Conservation (phyloP, 257 asterid genomes). For the Anisodus tanguticus region DNA sequence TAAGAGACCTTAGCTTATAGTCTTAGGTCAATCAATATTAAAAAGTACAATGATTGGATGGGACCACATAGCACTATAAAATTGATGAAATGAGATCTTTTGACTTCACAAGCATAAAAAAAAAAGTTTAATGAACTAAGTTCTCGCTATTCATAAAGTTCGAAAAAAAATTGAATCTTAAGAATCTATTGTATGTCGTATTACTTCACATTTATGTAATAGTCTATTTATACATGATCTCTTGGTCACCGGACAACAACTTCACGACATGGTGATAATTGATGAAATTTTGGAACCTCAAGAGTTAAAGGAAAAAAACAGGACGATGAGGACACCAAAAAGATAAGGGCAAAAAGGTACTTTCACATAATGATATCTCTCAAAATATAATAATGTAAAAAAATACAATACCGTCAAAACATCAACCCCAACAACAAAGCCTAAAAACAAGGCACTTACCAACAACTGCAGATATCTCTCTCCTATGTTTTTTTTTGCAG, state of each 20-base stretch:
- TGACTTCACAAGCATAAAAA: neutral
- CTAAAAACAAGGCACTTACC: constrained; percentile 18
- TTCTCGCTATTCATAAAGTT: no score
- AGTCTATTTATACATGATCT: no score
- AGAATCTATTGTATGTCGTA: no score
- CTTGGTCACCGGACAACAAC: no score
- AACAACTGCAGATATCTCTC: constrained; percentile 35
- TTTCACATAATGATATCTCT: neutral
- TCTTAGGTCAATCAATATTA: no score
- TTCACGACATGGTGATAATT: neutral
- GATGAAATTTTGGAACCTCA: neutral
- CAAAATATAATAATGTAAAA: neutral
- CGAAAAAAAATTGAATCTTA: no score
- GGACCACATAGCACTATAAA: neutral
- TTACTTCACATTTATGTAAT: no score
- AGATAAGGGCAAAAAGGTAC: neutral
- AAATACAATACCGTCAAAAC: neutral
- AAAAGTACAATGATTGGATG: neutral
- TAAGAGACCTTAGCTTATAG: no score
- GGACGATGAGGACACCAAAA: neutral
- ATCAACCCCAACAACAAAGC: neutral
- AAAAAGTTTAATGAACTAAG: no score
- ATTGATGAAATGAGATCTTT: neutral
- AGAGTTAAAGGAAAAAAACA: neutral
- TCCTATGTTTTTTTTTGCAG: constrained; percentile 23